Base-by-base conservation (phyloP, 2,329 filamentous ascomycete species). In the Aspergillus novofumigatus region DNA sequence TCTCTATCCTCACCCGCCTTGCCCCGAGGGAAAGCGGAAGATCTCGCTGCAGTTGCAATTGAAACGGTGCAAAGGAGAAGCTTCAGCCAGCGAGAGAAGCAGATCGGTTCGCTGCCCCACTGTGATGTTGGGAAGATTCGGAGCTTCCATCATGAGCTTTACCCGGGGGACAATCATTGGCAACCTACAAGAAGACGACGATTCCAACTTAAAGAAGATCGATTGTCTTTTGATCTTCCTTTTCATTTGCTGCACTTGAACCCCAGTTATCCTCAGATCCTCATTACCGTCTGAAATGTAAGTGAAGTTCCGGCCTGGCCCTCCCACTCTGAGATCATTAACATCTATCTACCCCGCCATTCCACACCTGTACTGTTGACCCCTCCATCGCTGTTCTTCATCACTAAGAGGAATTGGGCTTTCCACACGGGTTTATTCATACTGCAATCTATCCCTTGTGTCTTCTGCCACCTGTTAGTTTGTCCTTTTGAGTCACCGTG, bases 41-140 rank as follows among this genome's bases (percentile, higher is more conserved):
- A 74, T 72, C 66, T 75, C 72, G 72, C 69, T 70, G 64, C 57
- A 57, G 32, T 38, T 38, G 55, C 49, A 55, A 55, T 53, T 55
- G 62, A 57, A 61, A 60, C 65, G 61, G 62, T 58, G 66, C 63
- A 65, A 61, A 63, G 67, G 66, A 53, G 53, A 57, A 51, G 54
- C 51, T 25, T 66, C 66, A 65, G 55, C 65, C 67, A 69, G 66
- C 63, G 61, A 65, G 63, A 61, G 59, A 57, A 61, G 62, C 63
- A 59, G 64, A 62, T 66, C 55, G 58, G 58, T 53, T 58, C 60
- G 51, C 20, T 65, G 72, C 70, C 72, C 72, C 72, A 75, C 72
- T 65, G 63, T 65, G 58, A 54, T 62, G 55, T 72, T 71, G 69
- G 71, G 70, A 73, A 73, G 69, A 72, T 67, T 72, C 72, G 72